These are phyloP conservation scores for Aquilaria sinensis DNA, from an alignment of 345 rosid genomes.

Conservation along the genomic window DNA sequence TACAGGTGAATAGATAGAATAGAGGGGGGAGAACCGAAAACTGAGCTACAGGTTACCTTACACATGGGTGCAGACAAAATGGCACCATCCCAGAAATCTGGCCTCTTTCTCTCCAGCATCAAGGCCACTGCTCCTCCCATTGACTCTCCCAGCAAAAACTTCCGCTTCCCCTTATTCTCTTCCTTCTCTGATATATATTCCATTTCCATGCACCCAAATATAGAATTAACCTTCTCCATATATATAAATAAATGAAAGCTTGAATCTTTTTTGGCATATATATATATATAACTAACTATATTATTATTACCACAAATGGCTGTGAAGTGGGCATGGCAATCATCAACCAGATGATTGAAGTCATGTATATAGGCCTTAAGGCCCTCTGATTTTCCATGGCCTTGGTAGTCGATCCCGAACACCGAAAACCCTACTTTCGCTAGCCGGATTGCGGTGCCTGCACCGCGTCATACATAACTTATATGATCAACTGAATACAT, in stretches of 20 bases:
- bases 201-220: too few species aligned
- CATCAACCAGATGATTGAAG: slow-evolving; percentile 51
- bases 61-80: slow-evolving; percentile 66
- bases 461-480: neutral
- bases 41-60: slow-evolving; percentile 27
- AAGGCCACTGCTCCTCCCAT: slow-evolving; percentile 65
- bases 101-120: slow-evolving; percentile 33
- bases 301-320: slow-evolving; percentile 39
- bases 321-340: slow-evolving; percentile 46
- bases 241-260: too few species aligned
- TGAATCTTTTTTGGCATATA: too few species aligned
- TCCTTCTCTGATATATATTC: slow-evolving; percentile 22
- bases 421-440: slow-evolving; percentile 53
- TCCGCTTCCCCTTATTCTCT: slow-evolving; percentile 37
- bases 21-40: too few species aligned
- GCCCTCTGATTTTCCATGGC: slow-evolving; percentile 82
- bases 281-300: too few species aligned
- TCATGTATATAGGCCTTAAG: slow-evolving; percentile 33
- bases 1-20: too few species aligned
- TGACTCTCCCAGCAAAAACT: slow-evolving; percentile 57
- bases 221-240: too few species aligned
- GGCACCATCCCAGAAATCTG: slow-evolving; percentile 56
- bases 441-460: slow-evolving; percentile 65
- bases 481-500: neutral
- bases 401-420: slow-evolving; percentile 71